These are phyloP conservation scores for Penicillium canescens DNA, from an alignment of 495 filamentous ascomycete genomes.

Conservation along the genomic window DNA sequence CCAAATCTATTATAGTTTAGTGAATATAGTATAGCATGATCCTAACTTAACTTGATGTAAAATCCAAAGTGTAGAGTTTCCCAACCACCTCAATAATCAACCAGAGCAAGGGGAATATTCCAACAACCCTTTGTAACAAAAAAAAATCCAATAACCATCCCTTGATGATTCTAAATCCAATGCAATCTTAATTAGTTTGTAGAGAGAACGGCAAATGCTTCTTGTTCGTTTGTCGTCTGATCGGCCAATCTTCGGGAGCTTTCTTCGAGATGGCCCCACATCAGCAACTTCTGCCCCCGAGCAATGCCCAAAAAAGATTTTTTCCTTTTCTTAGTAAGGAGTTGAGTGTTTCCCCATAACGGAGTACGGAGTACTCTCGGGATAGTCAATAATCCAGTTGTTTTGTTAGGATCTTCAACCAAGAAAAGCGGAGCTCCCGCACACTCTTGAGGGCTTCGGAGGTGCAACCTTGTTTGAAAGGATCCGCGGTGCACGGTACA, in stretches of 20 bases:
- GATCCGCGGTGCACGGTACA: conserved; percentile 2
- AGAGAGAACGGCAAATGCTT: background rate
- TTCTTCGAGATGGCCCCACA: background rate
- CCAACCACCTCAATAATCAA: conserved; percentile 8
- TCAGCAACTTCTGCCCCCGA: background rate
- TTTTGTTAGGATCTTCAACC: background rate
- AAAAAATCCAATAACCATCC: background rate
- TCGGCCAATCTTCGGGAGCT: conserved; percentile 17
- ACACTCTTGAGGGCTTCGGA: conserved; percentile 20
- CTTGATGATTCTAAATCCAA: background rate
- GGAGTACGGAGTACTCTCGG: no score
- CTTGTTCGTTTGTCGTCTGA: conserved; percentile 7
- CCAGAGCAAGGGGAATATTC: conserved; percentile 4
- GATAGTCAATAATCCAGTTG: background rate
- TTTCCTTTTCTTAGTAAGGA: background rate
- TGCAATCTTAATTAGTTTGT: conserved; percentile 5
- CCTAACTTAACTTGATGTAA: no score
- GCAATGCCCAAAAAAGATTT: background rate
- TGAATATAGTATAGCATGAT: no score
- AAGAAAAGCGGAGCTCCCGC: conserved; percentile 13
- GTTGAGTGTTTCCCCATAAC: no score
- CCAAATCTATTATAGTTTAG: no score
- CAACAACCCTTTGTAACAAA: conserved; percentile 2
- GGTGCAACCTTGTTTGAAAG: conserved; percentile 20
- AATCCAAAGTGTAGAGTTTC: no score